Base-by-base conservation (phyloP, 2,329 filamentous ascomycete genomes). In the Hypoxylon sp. region DNA sequence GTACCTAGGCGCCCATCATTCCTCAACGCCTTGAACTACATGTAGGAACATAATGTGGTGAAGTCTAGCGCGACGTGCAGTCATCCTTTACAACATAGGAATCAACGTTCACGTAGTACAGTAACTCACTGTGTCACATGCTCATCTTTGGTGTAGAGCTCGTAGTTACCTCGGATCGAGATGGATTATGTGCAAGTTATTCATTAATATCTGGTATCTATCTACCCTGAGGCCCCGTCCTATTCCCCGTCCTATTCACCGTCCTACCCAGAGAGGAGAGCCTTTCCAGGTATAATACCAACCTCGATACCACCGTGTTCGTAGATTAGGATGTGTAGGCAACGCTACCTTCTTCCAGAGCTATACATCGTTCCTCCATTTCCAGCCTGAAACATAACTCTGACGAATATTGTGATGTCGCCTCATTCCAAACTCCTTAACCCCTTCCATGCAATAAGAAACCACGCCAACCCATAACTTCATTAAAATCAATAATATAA, bases 391-490 rank as follows among this genome's bases (percentile, higher is more conserved):
- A 44, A 42, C 19, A 39, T 42, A 62, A 55, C 58, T 13, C 33
- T 11, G 11, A 54, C 22, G 29, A 46, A 31, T 35, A 53, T 56
- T 19, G 35, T 61, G 29, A 51, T 63, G 51, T 14, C 56, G 50
- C 53, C 54, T 19, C 44, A 31, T 37, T 22, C 66, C 37, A 22
- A 58, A 68, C 58, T 59, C 63, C 65, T 26, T 14, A 33, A 39
- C 22, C 26, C 17, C 14, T 37, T 9, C 54, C 46, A 64, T 60
- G 57, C 65, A 50, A 57, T 48, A 57, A 57, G 26, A 57, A 33
- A 63, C 47, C 54, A 63, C 60, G 50, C 67, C 57, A 63, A 37
- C 55, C 62, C 65, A 63, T 68, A 63, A 42, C 55, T 51, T 63
- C 65, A 65, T 63, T 65, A 65, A 48, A 66, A 48, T 17, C 47